Conservation (phyloP, 2,329 filamentous ascomycete genomes). For the Diaporthe sp. region DNA sequence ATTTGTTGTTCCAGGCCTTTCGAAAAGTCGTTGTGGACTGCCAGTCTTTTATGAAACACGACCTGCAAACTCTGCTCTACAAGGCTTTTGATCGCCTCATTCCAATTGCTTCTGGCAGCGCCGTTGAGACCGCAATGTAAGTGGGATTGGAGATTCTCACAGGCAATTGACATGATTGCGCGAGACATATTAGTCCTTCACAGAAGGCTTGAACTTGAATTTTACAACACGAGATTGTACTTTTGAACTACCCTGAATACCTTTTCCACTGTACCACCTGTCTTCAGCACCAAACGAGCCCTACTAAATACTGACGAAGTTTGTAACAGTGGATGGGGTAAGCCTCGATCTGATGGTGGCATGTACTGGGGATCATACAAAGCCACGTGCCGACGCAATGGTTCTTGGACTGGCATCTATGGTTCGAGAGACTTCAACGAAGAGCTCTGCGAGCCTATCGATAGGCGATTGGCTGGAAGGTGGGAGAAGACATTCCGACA, state of each 20-base stretch:
- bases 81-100: background rate
- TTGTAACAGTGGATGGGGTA: slow-evolving; percentile 45
- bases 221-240: no score
- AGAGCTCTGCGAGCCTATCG: slow-evolving; percentile 47
- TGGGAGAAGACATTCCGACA: slow-evolving; percentile 49
- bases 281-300: background rate
- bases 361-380: slow-evolving; percentile 47
- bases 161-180: no score
- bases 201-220: no score
- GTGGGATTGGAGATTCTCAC: background rate
- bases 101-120: slow-evolving; percentile 2
- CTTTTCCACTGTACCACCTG: background rate
- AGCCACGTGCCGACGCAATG: slow-evolving; percentile 45
- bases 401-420: slow-evolving; percentile 41
- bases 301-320: background rate
- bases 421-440: slow-evolving; percentile 46
- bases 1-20: background rate
- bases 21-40: background rate
- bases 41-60: background rate
- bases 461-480: slow-evolving; percentile 40
- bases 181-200: no score
- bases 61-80: background rate
- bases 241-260: background rate
- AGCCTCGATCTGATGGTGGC: slow-evolving; percentile 41
- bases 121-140: slow-evolving; percentile 16